Evolutionary conservation across 2,329 filamentous ascomycete genomes (phyloP), one percentile per base, ranked within the genome.

Genomic region (Colletotrichum shisoi): DNA sequence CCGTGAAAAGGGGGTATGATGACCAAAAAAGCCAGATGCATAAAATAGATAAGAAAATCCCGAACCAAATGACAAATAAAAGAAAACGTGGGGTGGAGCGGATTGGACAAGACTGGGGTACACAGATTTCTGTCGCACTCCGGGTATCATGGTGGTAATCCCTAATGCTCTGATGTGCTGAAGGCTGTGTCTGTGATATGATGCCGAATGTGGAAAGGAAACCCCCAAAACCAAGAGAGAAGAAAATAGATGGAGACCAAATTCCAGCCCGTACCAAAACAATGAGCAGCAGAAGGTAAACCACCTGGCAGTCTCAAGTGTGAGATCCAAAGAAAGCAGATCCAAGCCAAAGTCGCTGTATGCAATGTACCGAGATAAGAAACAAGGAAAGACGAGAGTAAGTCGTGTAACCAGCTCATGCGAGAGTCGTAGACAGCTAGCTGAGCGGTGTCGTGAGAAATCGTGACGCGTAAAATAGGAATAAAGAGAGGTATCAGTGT

Each of bases 81-180:
- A 57, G 68, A 68, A 53, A 37, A 52, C 27, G 31, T 69, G 67
- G 69, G 68, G 68, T 64, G 69, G 67, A 63, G 63, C 69, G 63
- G 31, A 7, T 34, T 34, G 31, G 31, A 70, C 67, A 64, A 58
- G 69, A 70, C 60, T 67, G 63, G 60, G 63, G 49, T 63, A 60
- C 62, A 62, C 67, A 67, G 60, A 63, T 69, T 67, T 69, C 66
- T 68, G 69, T 67, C 69, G 69, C 67, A 69, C 69, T 70, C 69
- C 69, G 69, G 69, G 69, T 70, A 70, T 70, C 69, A 51, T 61
- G 59, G 52, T 64, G 56, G 40, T 59, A 67, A 53, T 68, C 67
- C 69, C 69, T 68, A 62, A 69, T 69, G 69, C 69, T 70, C 52
- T 62, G 68, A 62, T 56, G 54, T 62, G 54, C 57, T 51, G 56